phyloP scores from a whole-genome alignment of 805 yeast species.

The Kuraishia ogatae region DNA sequence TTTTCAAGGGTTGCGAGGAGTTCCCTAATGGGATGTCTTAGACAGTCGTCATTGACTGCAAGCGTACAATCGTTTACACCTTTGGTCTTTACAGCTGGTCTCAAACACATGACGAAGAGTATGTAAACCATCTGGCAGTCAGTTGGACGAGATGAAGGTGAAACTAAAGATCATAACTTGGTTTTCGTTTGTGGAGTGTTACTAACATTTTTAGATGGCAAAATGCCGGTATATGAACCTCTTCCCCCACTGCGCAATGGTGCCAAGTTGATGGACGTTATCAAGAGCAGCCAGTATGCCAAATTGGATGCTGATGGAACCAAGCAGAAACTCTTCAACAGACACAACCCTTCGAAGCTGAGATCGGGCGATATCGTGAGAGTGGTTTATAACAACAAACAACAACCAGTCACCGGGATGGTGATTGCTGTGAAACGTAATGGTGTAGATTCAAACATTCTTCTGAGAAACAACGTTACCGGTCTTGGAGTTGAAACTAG shows the following conservation, averaged over 20 bases:
- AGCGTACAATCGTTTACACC: background rate
- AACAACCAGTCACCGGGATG: constrained; percentile 69
- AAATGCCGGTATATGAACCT: constrained; percentile 34
- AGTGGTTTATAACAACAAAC: constrained; percentile 53
- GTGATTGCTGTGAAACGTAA: constrained; percentile 69
- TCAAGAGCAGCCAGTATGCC: constrained; percentile 41
- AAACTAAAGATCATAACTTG: too few species aligned
- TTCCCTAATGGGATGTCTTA: background rate
- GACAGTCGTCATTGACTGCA: background rate
- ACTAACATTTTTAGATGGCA: background rate
- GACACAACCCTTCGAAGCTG: constrained; percentile 37
- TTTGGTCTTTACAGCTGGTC: background rate
- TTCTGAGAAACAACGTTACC: constrained; percentile 73
- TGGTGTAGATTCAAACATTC: constrained; percentile 64
- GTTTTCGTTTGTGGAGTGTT: background rate
- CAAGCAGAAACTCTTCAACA: constrained; percentile 48
- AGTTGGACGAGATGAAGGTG: too few species aligned
- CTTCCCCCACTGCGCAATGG: constrained; percentile 41
- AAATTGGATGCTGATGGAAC: constrained; percentile 67
- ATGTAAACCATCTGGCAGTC: background rate
- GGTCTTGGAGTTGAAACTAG: constrained; percentile 82
- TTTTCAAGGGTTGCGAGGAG: background rate
- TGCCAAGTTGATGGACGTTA: constrained; percentile 30
- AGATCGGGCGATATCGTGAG: constrained; percentile 79
- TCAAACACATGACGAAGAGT: background rate